Percentiles rank a stretch among this genome's conserved stretches.
These are phyloP conservation scores for Periconia macrospinosa DNA, from an alignment of 2,329 filamentous ascomycete genomes.

Conservation along the genomic window DNA sequence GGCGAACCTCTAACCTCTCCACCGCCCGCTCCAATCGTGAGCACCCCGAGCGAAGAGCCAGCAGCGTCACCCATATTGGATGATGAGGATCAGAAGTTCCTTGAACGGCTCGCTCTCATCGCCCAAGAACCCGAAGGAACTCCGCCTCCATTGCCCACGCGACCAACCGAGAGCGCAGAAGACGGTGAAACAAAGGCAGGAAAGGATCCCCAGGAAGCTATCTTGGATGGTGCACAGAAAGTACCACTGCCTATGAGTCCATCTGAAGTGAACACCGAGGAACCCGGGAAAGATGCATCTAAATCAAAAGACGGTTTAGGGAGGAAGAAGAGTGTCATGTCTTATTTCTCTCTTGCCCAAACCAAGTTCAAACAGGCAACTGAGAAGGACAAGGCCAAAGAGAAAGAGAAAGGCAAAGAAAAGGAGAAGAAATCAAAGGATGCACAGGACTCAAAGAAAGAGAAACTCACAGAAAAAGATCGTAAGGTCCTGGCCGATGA, in stretches of 20 bases:
- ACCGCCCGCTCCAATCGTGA: slow-evolving; percentile 23
- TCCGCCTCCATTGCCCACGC: slow-evolving; percentile 46
- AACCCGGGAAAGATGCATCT: slow-evolving; percentile 25
- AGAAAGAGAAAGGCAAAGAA: slow-evolving; percentile 32
- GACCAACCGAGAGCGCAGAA: slow-evolving; percentile 36
- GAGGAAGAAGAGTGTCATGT: slow-evolving; percentile 44
- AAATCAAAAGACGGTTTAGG: slow-evolving; percentile 33
- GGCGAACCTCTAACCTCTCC: slow-evolving; percentile 1
- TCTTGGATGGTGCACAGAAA: slow-evolving; percentile 51
- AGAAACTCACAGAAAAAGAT: slow-evolving; percentile 39
- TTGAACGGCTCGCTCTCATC: slow-evolving; percentile 54
- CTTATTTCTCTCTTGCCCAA: slow-evolving; percentile 32
- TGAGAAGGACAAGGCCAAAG: slow-evolving; percentile 34
- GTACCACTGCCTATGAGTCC: slow-evolving; percentile 56
- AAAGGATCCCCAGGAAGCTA: slow-evolving; percentile 50
- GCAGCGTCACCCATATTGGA: slow-evolving; percentile 53
- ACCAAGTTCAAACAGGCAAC: slow-evolving; percentile 28
- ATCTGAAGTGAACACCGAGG: slow-evolving; percentile 33
- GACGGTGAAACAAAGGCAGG: slow-evolving; percentile 38
- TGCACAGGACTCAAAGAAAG: slow-evolving; percentile 26
- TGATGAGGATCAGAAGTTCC: slow-evolving; percentile 63
- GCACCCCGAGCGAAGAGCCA: slow-evolving; percentile 29
- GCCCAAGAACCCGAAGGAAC: slow-evolving; percentile 43
- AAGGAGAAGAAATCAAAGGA: slow-evolving; percentile 14
- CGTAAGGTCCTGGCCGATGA: slow-evolving; percentile 38